Base-by-base conservation (phyloP, 2,329 filamentous ascomycete genomes). In the Alternaria sp. region DNA sequence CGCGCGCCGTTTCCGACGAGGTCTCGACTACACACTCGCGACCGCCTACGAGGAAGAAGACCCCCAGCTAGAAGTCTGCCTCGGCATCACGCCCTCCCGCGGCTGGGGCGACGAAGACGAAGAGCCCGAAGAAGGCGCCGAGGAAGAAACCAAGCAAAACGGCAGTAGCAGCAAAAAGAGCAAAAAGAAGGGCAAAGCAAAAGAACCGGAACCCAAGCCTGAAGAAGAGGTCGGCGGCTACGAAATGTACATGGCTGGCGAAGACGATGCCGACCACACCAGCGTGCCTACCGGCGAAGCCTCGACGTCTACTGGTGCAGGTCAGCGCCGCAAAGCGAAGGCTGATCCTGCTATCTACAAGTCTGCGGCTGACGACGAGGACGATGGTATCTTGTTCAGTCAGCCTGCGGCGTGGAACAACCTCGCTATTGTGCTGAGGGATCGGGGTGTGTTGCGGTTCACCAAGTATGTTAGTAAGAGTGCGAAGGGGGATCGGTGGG, bases 231-330 rank as follows among this genome's bases (percentile, higher is more conserved):
- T 92, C 1, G 92, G 92, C 59, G 92, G 92, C 30, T 91, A 93
- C 77, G 91, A 94, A 75, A 91, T 97, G 62, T 97, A 97, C 85
- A 97, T 97, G 93, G 94, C 93, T 0, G 92, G 91, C 51, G 87
- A 90, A 62, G 87, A 89, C 32, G 60, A 62, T 26, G 30, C 43
- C 53, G 91, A 93, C 43, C 90, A 78, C 59, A 74, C 82, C 46
- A 74, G 81, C 53, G 80, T 76, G 32, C 77, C 80, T 43, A 74
- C 73, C 26, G 70, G 69, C 2, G 75, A 77, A 52, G 60, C 70
- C 8, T 71, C 73, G 67, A 77, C 81, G 0, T 73, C 78, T 25
- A 85, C 84, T 1, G 83, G 83, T 19, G 83, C 83, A 5, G 83
- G 83, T 9, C 81, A 84, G 60, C 73, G 83, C 8, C 78, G 83